A percentile compares a stretch with the other conserved stretches of the same genome.
Evolutionary conservation across 1,284 basidiomycete genomes (phyloP).

Genomic region (Ganoderma resinaceum): DNA sequence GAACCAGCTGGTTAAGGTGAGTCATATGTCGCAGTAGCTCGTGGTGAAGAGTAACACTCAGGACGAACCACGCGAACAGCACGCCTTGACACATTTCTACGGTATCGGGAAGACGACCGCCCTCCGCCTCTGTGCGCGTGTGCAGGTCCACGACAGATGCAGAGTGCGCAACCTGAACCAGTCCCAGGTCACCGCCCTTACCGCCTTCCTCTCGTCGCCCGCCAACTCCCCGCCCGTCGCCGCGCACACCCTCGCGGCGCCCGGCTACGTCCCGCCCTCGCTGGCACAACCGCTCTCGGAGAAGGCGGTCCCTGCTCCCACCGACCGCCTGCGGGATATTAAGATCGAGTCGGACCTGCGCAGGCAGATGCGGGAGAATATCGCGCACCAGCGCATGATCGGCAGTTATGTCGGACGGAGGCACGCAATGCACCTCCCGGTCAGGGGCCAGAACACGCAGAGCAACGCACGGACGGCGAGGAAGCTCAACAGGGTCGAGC

Average conservation of each 20-base stretch:
- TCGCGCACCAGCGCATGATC: constrained; percentile 89
- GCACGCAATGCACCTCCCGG: constrained; percentile 89
- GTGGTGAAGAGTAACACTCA: background rate
- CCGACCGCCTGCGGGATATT: constrained; percentile 72
- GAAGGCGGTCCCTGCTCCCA: constrained; percentile 27
- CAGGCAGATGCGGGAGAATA: constrained; percentile 84
- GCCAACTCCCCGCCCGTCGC: constrained; percentile 68
- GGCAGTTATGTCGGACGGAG: constrained; percentile 88
- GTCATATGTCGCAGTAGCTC: constrained; percentile 25
- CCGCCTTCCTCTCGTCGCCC: constrained; percentile 90
- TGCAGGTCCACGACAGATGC: constrained; percentile 85
- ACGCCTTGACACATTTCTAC: constrained; percentile 85
- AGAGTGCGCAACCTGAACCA: constrained; percentile 81
- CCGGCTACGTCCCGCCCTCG: constrained; percentile 55
- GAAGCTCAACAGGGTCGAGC: constrained; percentile 80
- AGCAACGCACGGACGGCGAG: constrained; percentile 86
- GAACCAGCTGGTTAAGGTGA: constrained; percentile 69
- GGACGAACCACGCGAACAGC: constrained; percentile 50
- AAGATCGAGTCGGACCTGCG: constrained; percentile 86
- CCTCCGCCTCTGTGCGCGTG: constrained; percentile 84
- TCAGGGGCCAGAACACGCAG: constrained; percentile 90
- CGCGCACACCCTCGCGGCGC: constrained; percentile 66
- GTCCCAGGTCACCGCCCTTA: constrained; percentile 82
- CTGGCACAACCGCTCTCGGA: constrained; percentile 51
- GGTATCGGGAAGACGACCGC: constrained; percentile 82